Base-by-base conservation (phyloP, 179 eudicot genomes). In the Dionaea muscipula region DNA sequence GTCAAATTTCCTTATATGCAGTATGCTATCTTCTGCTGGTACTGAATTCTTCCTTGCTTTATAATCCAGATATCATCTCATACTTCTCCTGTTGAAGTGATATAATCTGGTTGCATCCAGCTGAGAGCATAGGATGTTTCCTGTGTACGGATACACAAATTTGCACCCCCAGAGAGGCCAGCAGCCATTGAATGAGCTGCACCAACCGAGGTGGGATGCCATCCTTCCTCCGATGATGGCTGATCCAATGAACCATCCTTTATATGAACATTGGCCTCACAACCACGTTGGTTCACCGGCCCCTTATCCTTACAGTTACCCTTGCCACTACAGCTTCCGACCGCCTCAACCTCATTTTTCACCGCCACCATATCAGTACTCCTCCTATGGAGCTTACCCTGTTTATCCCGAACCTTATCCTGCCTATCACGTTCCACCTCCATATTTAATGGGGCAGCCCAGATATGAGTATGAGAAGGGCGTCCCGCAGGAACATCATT, bases 381-480 rank as follows among this genome's bases (percentile, higher is more conserved):
- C 43, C 3, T 9, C 4, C 53, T 76, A 51, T 16, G 82, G 77
- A 22, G 63, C 46, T 26, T 71, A 67, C 56, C 80, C 85, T 44
- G 23, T 55, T 26, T 46, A 25, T 45, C 79, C 77, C 11, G 74
- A 68, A 9, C 55, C 64, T 21, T 71, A 66, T 41, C 69, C 81
- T 10, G 47, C 66, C 37, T 72, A 53, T 17, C 70, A 65, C 59
- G 60, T 40, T 17, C 75, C 75, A 25, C 82, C 80, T 9, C 77
- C 79, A 7, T 65, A 64, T 61, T 22, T 73, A 9, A 57, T 65
- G 71, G 81, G 65, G 51, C 58, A 66, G 38, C 84, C 90, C 2
- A 64, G 69, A 24, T 76, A 67, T 28, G 81, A 76, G 24, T 76
- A 58, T 64, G 85, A 80, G 49, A 76, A 73, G 60, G 66, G 40